Percentiles rank a stretch among this genome's conserved stretches.
Evolutionary conservation across 2,329 filamentous ascomycete genomes (phyloP).

Genomic region (Colletotrichum coccodes): DNA sequence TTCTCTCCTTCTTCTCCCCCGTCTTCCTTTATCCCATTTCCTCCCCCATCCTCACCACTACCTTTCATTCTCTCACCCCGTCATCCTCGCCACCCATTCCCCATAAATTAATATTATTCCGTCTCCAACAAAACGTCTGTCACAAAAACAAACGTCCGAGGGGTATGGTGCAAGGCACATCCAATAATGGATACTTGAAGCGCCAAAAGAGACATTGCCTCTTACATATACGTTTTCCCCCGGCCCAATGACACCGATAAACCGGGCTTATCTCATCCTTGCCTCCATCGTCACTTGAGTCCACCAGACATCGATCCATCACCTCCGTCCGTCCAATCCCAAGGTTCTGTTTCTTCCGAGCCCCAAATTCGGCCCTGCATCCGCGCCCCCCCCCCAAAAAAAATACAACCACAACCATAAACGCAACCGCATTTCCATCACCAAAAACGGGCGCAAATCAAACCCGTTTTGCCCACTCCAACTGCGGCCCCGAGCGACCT

Average conservation of each 20-base stretch:
- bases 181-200: slow-evolving; percentile 18
- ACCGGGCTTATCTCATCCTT: slow-evolving; percentile 66
- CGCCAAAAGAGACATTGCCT: slow-evolving; percentile 21
- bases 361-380: slow-evolving; percentile 24
- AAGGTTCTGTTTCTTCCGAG: slow-evolving; percentile 23
- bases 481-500: slow-evolving; percentile 22
- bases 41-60: slow-evolving; percentile 11
- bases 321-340: slow-evolving; percentile 30
- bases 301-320: slow-evolving; percentile 32
- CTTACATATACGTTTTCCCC: slow-evolving; percentile 28
- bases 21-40: slow-evolving; percentile 8
- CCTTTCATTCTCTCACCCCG: slow-evolving; percentile 4
- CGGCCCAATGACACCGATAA: slow-evolving; percentile 66
- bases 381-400: neutral
- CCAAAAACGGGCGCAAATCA: slow-evolving; percentile 34
- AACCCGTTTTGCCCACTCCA: slow-evolving; percentile 28
- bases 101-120: slow-evolving; percentile 1
- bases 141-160: neutral
- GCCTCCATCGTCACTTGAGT: slow-evolving; percentile 62
- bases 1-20: neutral
- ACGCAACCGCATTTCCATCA: slow-evolving; percentile 27
- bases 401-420: slow-evolving; percentile 14
- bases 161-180: slow-evolving; percentile 1
- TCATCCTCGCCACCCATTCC: slow-evolving; percentile 23
- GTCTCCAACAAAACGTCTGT: slow-evolving; percentile 6